Percentiles rank a stretch among this genome's conserved stretches.
phyloP scores from a whole-genome alignment of 2,329 filamentous ascomycete species.

The Trichoderma citrinoviride region DNA sequence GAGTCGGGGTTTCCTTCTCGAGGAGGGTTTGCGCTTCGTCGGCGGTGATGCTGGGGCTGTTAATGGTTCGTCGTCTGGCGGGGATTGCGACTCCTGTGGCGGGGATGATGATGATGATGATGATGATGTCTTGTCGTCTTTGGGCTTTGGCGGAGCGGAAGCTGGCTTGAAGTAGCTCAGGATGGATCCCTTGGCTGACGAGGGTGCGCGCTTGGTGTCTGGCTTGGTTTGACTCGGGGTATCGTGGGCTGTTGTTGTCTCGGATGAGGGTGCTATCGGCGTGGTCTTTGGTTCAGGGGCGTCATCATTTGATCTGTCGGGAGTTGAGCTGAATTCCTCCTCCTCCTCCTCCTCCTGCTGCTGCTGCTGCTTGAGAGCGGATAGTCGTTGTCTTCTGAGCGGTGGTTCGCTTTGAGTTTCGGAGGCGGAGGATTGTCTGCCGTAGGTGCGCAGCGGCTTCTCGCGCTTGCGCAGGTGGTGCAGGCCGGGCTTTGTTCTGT shows the following conservation, averaged over 20 bases:
- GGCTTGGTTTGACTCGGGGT: not conserved
- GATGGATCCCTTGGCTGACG: slow-evolving; percentile 36
- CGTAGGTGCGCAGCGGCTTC: slow-evolving; percentile 42
- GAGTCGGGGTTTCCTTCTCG: slow-evolving; percentile 30
- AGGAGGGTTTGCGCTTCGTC: not conserved
- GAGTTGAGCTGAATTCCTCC: not conserved
- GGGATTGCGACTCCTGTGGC: not conserved
- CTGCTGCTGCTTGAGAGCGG: not conserved
- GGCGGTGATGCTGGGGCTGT: slow-evolving; percentile 22
- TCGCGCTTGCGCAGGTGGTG: slow-evolving; percentile 31
- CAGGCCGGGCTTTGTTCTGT: slow-evolving; percentile 35
- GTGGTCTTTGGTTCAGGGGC: not conserved
- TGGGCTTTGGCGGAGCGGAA: slow-evolving; percentile 22
- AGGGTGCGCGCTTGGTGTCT: not conserved
- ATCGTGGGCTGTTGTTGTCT: not conserved
- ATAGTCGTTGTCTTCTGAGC: slow-evolving; percentile 30
- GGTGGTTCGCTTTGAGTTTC: slow-evolving; percentile 30
- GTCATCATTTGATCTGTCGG: not conserved
- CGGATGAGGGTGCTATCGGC: not conserved
- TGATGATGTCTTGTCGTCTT: slow-evolving; percentile 2
- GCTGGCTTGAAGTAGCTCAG: slow-evolving; percentile 43
- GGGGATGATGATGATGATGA: not conserved
- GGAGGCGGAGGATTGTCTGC: slow-evolving; percentile 33
- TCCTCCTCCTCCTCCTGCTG: not conserved
- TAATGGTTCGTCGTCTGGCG: slow-evolving; percentile 15